Percentiles rank a stretch among this genome's conserved stretches.
phyloP scores from a whole-genome alignment of 2,329 filamentous ascomycete genomes.

The Microascus cirrosus region DNA sequence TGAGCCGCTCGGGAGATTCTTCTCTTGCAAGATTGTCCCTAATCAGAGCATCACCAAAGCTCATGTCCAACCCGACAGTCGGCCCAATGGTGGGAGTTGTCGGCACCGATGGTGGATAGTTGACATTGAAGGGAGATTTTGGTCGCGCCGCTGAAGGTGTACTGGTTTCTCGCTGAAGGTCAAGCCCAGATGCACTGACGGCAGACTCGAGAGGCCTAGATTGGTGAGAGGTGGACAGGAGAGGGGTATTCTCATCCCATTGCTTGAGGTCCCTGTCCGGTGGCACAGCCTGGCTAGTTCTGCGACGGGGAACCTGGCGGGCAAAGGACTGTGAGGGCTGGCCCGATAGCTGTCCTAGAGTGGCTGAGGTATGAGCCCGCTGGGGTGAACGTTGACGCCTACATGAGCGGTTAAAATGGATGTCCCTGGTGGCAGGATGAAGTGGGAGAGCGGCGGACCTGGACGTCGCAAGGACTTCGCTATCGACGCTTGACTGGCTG shows the following conservation, averaged over 20 bases:
- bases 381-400: not conserved
- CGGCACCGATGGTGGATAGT: constrained; percentile 58
- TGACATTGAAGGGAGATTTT: constrained; percentile 37
- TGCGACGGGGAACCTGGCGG: not conserved
- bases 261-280: constrained; percentile 37
- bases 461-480: constrained; percentile 79
- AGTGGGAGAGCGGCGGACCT: constrained; percentile 36
- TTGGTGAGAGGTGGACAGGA: constrained; percentile 34
- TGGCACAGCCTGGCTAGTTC: constrained; percentile 20
- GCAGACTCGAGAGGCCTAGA: constrained; percentile 13
- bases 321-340: not conserved
- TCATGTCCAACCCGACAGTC: constrained; percentile 38
- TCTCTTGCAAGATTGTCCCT: constrained; percentile 40
- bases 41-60: constrained; percentile 60
- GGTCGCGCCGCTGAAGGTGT: constrained; percentile 35
- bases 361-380: constrained; percentile 1
- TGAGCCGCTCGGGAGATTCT: constrained; percentile 16
- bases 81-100: constrained; percentile 45
- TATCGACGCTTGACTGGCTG: constrained; percentile 83
- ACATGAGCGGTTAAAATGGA: not conserved
- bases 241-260: constrained; percentile 40
- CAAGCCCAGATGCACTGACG: not conserved
- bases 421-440: not conserved
- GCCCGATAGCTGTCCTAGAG: not conserved
- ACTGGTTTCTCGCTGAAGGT: not conserved